phyloP scores from a whole-genome alignment of 1,139 yeast genomes.

The Nematodospora anomalae region DNA sequence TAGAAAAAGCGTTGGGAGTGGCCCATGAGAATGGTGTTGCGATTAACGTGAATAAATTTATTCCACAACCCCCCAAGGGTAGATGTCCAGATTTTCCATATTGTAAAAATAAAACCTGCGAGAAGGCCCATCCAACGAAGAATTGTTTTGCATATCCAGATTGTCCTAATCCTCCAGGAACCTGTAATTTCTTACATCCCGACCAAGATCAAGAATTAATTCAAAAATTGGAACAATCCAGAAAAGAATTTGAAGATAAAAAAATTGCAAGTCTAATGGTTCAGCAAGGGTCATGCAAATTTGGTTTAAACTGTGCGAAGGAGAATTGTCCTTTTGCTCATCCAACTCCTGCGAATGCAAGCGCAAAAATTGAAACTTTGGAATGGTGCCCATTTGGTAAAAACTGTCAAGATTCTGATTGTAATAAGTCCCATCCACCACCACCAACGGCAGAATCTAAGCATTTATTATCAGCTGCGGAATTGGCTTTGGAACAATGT shows the following conservation, averaged over 20 bases:
- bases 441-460: conserved; percentile 38
- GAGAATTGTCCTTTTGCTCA: conserved; percentile 86
- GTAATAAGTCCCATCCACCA: conserved; percentile 82
- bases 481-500: conserved; percentile 73
- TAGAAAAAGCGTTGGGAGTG: conserved; percentile 39
- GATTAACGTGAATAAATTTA: conserved; percentile 24
- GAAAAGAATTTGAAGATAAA: conserved; percentile 49
- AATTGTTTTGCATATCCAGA: conserved; percentile 75
- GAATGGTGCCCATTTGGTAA: conserved; percentile 80
- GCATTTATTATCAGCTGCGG: conserved; percentile 32
- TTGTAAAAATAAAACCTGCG: conserved; percentile 68
- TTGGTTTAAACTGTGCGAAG: conserved; percentile 71
- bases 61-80: conserved; percentile 50
- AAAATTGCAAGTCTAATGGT: conserved; percentile 24
- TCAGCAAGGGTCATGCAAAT: conserved; percentile 57
- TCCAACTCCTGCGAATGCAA: conserved; percentile 82
- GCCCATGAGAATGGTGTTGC: conserved; percentile 18
- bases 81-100: conserved; percentile 81
- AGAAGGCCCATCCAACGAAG: conserved; percentile 76
- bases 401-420: conserved; percentile 56
- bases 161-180: conserved; percentile 78
- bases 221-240: conserved; percentile 61
- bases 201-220: conserved; percentile 76
- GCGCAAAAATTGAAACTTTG: conserved; percentile 63
- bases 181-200: conserved; percentile 81